Percentiles rank a stretch among this genome's conserved stretches.
Evolutionary conservation across 495 filamentous ascomycete species (phyloP).

Genomic region (Polyplosphaeria fusca): DNA sequence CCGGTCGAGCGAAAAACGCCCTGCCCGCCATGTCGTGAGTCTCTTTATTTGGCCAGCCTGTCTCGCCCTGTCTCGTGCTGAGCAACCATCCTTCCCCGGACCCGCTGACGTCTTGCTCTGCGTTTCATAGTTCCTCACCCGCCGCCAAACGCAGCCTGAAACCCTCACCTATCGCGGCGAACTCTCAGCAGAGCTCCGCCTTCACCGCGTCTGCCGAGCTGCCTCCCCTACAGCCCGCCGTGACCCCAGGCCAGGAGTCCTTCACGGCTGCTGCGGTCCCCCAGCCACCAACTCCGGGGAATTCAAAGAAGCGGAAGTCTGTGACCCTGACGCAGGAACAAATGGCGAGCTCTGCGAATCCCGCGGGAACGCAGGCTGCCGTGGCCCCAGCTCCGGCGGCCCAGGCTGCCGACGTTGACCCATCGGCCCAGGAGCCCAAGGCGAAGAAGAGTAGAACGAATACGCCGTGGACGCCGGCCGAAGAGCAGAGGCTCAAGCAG

Average conservation of each 20-base stretch:
- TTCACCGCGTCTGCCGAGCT: slow-evolving; percentile 25
- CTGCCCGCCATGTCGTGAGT: slow-evolving; percentile 35
- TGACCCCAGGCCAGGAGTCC: slow-evolving; percentile 5
- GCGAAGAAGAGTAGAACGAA: slow-evolving; percentile 93
- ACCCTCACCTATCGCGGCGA: slow-evolving; percentile 31
- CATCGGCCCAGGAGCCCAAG: slow-evolving; percentile 51
- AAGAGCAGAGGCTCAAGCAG: slow-evolving; percentile 85
- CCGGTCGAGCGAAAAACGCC: background rate
- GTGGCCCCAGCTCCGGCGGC: slow-evolving; percentile 35
- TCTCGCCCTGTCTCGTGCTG: slow-evolving; percentile 4
- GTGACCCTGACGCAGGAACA: slow-evolving; percentile 23
- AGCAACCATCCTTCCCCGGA: slow-evolving; percentile 9
- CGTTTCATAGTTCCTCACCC: slow-evolving; percentile 34
- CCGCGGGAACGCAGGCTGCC: slow-evolving; percentile 2
- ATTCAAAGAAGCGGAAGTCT: slow-evolving; percentile 33
- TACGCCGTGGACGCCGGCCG: slow-evolving; percentile 93
- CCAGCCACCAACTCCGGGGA: slow-evolving; percentile 22
- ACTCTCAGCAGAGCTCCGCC: slow-evolving; percentile 19
- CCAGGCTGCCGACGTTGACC: slow-evolving; percentile 37
- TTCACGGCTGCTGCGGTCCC: slow-evolving; percentile 6
- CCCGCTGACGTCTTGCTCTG: slow-evolving; percentile 31
- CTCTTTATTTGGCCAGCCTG: slow-evolving; percentile 14
- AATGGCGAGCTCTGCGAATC: slow-evolving; percentile 18
- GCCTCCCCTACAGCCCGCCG: slow-evolving; percentile 18
- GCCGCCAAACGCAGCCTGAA: slow-evolving; percentile 35